These are phyloP conservation scores for Leptodermis oblonga DNA, from an alignment of 257 asterid species.

Conservation along the genomic window DNA sequence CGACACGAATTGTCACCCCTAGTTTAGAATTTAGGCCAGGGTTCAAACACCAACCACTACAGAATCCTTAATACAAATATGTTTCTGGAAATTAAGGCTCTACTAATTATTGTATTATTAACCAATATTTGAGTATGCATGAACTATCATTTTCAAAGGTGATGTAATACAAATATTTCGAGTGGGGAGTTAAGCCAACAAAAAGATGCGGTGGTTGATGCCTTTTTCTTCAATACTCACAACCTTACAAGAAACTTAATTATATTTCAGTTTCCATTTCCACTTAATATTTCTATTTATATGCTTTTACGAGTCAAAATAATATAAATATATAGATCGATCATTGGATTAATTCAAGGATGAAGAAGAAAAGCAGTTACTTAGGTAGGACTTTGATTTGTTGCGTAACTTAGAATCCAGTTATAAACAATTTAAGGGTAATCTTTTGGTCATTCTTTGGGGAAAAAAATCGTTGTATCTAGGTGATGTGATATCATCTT, in stretches of 20 bases:
- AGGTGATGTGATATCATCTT: not conserved
- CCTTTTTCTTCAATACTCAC: slow-evolving; percentile 3
- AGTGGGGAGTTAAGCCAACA: slow-evolving; percentile 26
- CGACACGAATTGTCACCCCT: too few relatives aligned
- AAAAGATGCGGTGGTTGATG: slow-evolving; percentile 24
- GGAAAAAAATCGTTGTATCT: not conserved
- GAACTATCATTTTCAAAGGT: slow-evolving; percentile 8
- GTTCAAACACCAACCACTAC: too few relatives aligned
- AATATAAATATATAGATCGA: not conserved
- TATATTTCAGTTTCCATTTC: not conserved
- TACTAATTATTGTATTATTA: too few relatives aligned
- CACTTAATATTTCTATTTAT: not conserved
- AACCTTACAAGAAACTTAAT: slow-evolving; percentile 9
- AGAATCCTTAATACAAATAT: too few relatives aligned
- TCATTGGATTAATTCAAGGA: too few relatives aligned
- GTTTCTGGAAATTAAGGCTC: too few relatives aligned
- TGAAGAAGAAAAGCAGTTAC: not conserved
- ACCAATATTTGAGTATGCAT: not conserved
- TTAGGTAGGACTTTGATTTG: slow-evolving; percentile 9
- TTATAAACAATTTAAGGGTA: not conserved
- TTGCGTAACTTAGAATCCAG: not conserved
- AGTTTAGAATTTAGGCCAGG: too few relatives aligned
- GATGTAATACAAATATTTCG: slow-evolving; percentile 17
- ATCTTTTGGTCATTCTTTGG: not conserved
- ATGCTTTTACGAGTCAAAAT: not conserved